phyloP scores from a whole-genome alignment of 2,329 filamentous ascomycete species.

The Aureobasidium vineae region DNA sequence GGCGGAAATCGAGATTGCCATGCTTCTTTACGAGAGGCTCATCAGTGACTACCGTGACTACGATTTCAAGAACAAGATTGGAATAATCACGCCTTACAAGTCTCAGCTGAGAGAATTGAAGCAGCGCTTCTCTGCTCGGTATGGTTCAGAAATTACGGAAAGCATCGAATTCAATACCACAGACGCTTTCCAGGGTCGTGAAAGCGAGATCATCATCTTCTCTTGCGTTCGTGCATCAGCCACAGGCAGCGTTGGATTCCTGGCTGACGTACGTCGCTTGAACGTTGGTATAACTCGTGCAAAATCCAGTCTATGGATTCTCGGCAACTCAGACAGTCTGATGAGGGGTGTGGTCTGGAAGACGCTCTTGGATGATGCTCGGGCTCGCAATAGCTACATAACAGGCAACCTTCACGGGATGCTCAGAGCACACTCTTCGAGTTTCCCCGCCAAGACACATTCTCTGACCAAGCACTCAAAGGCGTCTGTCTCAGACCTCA shows the following conservation, averaged over 20 bases:
- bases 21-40: slow-evolving; percentile 80
- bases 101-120: slow-evolving; percentile 82
- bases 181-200: slow-evolving; percentile 94
- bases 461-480: slow-evolving; percentile 31
- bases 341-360: slow-evolving; percentile 89
- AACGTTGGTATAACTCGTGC: slow-evolving; percentile 97
- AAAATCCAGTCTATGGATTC: slow-evolving; percentile 93
- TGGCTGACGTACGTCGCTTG: slow-evolving; percentile 98
- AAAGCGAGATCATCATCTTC: slow-evolving; percentile 98
- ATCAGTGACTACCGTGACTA: slow-evolving; percentile 65
- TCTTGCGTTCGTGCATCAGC: slow-evolving; percentile 92
- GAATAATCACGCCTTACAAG: slow-evolving; percentile 98
- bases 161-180: slow-evolving; percentile 97
- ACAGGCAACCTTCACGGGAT: slow-evolving; percentile 60
- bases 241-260: slow-evolving; percentile 96
- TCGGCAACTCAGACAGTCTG: slow-evolving; percentile 86
- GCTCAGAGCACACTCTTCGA: slow-evolving; percentile 53
- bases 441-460: slow-evolving; percentile 36
- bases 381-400: slow-evolving; percentile 71
- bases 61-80: slow-evolving; percentile 79
- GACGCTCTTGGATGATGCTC: slow-evolving; percentile 79
- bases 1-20: slow-evolving; percentile 80
- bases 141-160: slow-evolving; percentile 71
- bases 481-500: background rate
- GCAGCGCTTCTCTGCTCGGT: slow-evolving; percentile 67